Base-by-base conservation (phyloP, 2,329 filamentous ascomycete species). In the Arthrinium phaeospermum region DNA sequence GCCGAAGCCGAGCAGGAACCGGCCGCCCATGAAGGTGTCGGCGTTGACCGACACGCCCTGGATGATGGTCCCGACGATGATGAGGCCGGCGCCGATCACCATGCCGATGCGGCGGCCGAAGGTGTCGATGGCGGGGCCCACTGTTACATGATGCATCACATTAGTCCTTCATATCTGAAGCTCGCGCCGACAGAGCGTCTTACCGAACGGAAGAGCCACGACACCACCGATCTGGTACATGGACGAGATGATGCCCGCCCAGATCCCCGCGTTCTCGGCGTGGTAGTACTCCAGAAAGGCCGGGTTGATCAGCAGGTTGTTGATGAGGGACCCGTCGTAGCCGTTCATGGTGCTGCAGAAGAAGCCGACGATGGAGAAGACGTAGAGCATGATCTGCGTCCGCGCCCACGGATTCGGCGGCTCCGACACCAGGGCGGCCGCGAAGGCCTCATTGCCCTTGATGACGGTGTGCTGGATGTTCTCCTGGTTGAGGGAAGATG, bases 1-100 rank as follows among this genome's bases (percentile, higher is more conserved):
- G 70, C 86, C 86, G 73, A 91, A 91, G 70, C 90, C 90, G 3
- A 91, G 85, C 27, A 91, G 80, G 80, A 91, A 91, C 41, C 89
- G 86, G n/a, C 89, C 89, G 61, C 85, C 86, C 79, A 87, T 85
- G 76, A 87, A 88, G 72, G 86, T 84, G 13, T 79, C 79, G 72
- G 76, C 78, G 71, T 68, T 77, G 70, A 77, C 77, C 72, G 83
- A 81, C 1, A 83, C 82, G n/a, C 80, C 84, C 73, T 87, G 85
- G 69, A 88, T 82, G 71, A 84, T 80, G 41, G 85, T 82, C 22
- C 86, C 86, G 67, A 86, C 70, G 68, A 88, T 80, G 72, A 87
- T 83, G 70, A 82, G 78, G 2, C 79, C n/a, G 73, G 81, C 82
- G 68, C 85, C 86, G 71, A 84, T 80, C 73, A 84, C 80, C 83